Evolutionary conservation across 1,284 basidiomycete genomes (phyloP).

Genomic region (Ceratobasidium sp.): DNA sequence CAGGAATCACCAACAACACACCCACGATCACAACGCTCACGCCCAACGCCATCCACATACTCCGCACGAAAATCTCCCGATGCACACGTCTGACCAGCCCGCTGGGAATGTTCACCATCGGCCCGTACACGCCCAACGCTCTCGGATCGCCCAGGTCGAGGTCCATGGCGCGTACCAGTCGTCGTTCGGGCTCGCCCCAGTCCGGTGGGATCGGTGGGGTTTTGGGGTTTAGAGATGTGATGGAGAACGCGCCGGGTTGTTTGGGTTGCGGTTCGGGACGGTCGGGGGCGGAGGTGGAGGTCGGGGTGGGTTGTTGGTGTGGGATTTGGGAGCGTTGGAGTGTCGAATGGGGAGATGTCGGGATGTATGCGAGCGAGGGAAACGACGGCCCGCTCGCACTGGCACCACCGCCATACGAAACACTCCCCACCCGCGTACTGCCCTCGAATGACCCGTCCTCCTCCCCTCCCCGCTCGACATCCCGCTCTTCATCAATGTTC

Average conservation of each 20-base stretch:
- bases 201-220: not conserved
- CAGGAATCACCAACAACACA: slow-evolving; percentile 28
- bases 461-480: not conserved
- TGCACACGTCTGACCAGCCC: slow-evolving; percentile 15
- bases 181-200: slow-evolving; percentile 6
- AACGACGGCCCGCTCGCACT: not conserved
- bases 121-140: slow-evolving; percentile 33
- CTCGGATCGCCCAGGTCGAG: slow-evolving; percentile 31
- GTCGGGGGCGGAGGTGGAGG: not conserved
- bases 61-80: slow-evolving; percentile 22
- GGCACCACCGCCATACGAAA: not conserved
- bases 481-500: not conserved
- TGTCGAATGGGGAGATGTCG: not conserved
- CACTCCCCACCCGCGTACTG: not conserved
- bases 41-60: slow-evolving; percentile 16
- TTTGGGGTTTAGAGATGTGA: slow-evolving; percentile 22
- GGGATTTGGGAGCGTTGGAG: too few relatives aligned
- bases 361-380: slow-evolving; percentile 35
- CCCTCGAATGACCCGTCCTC: slow-evolving; percentile 1
- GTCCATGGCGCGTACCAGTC: slow-evolving; percentile 6
- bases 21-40: slow-evolving; percentile 2
- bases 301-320: not conserved
- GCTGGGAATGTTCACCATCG: slow-evolving; percentile 30
- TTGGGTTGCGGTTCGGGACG: not conserved
- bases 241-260: slow-evolving; percentile 12